phyloP scores from a whole-genome alignment of 306 rosid species.

The Neltuma alba region DNA sequence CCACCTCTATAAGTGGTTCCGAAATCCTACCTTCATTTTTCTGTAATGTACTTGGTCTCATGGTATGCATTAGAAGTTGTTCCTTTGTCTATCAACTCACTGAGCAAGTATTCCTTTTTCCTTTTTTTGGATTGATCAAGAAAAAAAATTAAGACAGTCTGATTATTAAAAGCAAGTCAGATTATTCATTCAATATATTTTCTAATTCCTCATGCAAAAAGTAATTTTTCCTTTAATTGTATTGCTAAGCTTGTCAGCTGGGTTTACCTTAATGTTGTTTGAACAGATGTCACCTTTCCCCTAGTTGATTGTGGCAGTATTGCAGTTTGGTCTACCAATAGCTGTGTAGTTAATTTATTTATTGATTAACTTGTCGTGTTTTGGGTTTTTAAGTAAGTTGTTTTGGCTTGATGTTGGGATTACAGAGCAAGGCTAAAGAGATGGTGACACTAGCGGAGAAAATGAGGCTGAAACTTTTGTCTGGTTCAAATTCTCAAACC shows the following conservation, averaged over 20 bases:
- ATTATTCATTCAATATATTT: slow-evolving; percentile 27
- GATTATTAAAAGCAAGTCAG: neutral
- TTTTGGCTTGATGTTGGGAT: slow-evolving; percentile 38
- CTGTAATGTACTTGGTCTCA: neutral
- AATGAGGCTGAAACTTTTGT: slow-evolving; percentile 89
- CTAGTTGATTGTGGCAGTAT: slow-evolving; percentile 19
- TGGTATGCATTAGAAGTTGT: slow-evolving; percentile 9
- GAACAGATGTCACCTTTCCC: slow-evolving; percentile 7
- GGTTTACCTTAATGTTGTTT: slow-evolving; percentile 26
- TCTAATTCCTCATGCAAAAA: neutral
- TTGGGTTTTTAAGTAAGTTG: slow-evolving; percentile 15
- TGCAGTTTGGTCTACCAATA: slow-evolving; percentile 15
- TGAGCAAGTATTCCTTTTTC: slow-evolving; percentile 16
- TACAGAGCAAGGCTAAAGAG: slow-evolving; percentile 97
- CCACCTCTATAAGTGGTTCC: slow-evolving; percentile 3
- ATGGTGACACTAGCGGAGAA: slow-evolving; percentile 98
- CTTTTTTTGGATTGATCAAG: neutral
- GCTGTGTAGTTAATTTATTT: neutral
- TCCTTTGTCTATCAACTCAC: slow-evolving; percentile 8
- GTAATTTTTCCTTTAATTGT: neutral
- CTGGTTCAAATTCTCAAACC: slow-evolving; percentile 70
- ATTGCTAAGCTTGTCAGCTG: slow-evolving; percentile 11
- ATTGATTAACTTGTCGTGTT: neutral
- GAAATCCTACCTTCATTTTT: slow-evolving; percentile 15
- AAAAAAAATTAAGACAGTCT: neutral